A percentile compares a stretch with the other conserved stretches of the same genome.
Evolutionary conservation across 352 stramenopile species (phyloP).

Genomic region (Phytophthora colocasiae): DNA sequence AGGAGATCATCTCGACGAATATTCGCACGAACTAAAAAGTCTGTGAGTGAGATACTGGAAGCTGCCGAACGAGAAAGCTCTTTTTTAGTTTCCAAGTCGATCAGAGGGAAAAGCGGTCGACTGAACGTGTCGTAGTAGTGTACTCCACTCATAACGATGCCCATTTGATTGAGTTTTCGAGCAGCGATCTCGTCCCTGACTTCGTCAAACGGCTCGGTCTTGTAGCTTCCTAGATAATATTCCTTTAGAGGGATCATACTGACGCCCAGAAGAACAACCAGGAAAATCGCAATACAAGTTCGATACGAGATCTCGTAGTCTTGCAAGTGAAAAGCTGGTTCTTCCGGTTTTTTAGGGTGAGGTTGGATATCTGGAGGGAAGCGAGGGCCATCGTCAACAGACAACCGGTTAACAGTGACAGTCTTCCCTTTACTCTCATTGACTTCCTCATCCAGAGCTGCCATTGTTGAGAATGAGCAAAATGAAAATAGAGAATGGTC

Average conservation of each 20-base stretch:
- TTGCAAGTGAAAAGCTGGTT: conserved; percentile 5
- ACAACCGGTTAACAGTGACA: conserved; percentile 9
- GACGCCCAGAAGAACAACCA: conserved; percentile 18
- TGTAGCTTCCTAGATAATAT: conserved; percentile 50
- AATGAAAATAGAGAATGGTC: background rate
- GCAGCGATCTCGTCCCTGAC: conserved; percentile 43
- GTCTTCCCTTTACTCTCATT: background rate
- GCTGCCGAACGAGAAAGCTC: conserved; percentile 22
- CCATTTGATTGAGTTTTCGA: conserved; percentile 40
- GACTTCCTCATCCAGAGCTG: conserved; percentile 1
- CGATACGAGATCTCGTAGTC: conserved; percentile 38
- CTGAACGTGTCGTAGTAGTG: conserved; percentile 51
- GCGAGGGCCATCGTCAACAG: conserved; percentile 14
- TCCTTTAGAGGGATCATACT: conserved; percentile 48
- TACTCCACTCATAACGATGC: conserved; percentile 37
- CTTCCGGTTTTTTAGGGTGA: background rate
- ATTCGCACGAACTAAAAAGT: conserved; percentile 48
- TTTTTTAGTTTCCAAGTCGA: conserved; percentile 29
- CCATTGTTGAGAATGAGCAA: background rate
- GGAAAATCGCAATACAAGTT: conserved; percentile 30
- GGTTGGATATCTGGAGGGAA: conserved; percentile 12
- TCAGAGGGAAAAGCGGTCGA: conserved; percentile 28
- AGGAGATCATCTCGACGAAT: conserved; percentile 37
- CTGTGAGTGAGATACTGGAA: conserved; percentile 18
- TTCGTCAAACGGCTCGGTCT: conserved; percentile 50